phyloP scores from a whole-genome alignment of 2,329 filamentous ascomycete species.

The Aspergillus puulaauensis region DNA sequence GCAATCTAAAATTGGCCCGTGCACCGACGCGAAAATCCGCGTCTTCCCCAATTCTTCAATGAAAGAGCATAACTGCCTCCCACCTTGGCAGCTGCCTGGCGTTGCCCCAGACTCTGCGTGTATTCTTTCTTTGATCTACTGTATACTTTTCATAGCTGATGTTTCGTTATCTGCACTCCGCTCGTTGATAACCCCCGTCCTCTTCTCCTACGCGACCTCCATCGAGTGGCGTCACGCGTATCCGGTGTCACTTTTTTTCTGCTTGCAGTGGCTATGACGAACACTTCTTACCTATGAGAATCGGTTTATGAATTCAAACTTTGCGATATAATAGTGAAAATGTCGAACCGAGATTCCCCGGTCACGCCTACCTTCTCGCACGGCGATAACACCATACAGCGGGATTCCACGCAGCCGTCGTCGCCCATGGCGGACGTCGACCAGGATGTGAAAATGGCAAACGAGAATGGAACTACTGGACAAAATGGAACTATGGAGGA shows the following conservation, averaged over 20 bases:
- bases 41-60: constrained; percentile 11
- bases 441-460: constrained; percentile 2
- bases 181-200: neutral
- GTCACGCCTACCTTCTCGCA: constrained; percentile 27
- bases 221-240: neutral
- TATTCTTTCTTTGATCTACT: neutral
- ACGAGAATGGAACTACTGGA: constrained; percentile 13
- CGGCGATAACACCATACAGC: constrained; percentile 22
- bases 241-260: neutral
- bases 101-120: neutral
- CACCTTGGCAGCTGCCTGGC: constrained; percentile 2
- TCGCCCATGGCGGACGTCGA: constrained; percentile 24
- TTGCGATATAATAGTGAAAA: constrained; percentile 8
- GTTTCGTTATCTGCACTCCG: neutral
- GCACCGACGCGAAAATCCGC: constrained; percentile 36
- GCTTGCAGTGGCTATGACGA: neutral
- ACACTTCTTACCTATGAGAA: neutral
- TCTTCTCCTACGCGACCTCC: neutral
- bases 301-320: neutral
- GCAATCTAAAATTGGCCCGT: constrained; percentile 33
- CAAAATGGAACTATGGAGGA: constrained; percentile 20
- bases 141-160: neutral
- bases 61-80: neutral
- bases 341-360: constrained; percentile 29
- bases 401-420: constrained; percentile 32